Base-by-base conservation (phyloP, 495 filamentous ascomycete species). In the Aeminium ludgeri region DNA sequence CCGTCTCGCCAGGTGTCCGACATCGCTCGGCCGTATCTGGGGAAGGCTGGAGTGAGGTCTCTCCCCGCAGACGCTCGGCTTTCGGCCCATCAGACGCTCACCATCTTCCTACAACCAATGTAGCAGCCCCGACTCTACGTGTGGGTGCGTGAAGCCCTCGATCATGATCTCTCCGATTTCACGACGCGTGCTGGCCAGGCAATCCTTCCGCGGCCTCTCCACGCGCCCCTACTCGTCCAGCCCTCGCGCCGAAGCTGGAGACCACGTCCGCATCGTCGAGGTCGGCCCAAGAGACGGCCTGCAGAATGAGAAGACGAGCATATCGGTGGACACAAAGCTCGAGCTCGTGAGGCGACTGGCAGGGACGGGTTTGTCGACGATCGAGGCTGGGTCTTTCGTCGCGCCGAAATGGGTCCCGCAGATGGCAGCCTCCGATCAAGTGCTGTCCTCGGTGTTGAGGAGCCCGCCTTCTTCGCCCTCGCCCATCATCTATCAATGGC, bases 381-480 rank as follows among this genome's bases (percentile, higher is more conserved):
- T 97, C 47, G 89, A 97, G 59, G 89, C 89, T 17, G 89, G 89
- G 1, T 86, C 84, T 2, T 97, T 97, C 58, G 87, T 96, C 6
- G 71, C 80, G 37, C 86, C 86, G 6, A 95, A 93, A 80, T 96
- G 89, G 89, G 86, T 95, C 16, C 89, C 89, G 20, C 91, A 94
- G 83, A 97, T 97, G 89, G 82, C 80, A 23, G 84, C 86, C 48
- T 92, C 87, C 0, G 67, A 73, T 44, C 74, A 86, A 34, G 86
- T 96, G 34, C 75, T 92, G 30, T 64, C 79, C 38, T 66, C 81
- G 45, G 66, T 93, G 36, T 69, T 89, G 12, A 55, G 65, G 43
- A 57, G 60, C 2, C 69, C 74, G 10, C 76, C 78, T 3, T 32
- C 49, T 25, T 71, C 83, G 0, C 63, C 71, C 6, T 53, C 65